Percentiles rank a stretch among this genome's conserved stretches.
phyloP scores from a whole-genome alignment of 805 yeast genomes.

The Yamadazyma paraphyllophila region DNA sequence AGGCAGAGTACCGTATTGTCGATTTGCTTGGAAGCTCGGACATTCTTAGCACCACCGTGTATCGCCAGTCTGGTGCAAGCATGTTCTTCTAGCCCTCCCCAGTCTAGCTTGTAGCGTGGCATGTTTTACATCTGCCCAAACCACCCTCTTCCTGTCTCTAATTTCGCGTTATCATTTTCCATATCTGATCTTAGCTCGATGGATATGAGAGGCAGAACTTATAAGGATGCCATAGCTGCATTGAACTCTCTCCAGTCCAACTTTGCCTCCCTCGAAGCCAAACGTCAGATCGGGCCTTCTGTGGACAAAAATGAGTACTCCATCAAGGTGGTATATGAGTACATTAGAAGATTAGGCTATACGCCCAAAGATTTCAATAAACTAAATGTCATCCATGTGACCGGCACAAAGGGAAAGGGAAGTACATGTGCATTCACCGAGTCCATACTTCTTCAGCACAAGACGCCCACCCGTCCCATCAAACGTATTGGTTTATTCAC shows the following conservation, averaged over 20 bases:
- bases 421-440: conserved; percentile 94
- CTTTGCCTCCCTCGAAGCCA: conserved; percentile 83
- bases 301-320: conserved; percentile 60
- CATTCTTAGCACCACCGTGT: too few relatives aligned
- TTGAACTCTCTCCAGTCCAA: conserved; percentile 89
- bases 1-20: too few relatives aligned
- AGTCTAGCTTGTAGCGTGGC: too few relatives aligned
- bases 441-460: conserved; percentile 69
- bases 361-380: conserved; percentile 62
- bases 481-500: conserved; percentile 87
- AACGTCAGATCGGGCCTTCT: conserved; percentile 62
- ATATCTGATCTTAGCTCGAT: background rate
- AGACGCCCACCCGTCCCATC: conserved; percentile 24
- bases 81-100: too few relatives aligned
- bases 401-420: conserved; percentile 99
- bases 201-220: conserved; percentile 19
- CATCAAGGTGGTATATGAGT: conserved; percentile 72
- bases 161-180: background rate
- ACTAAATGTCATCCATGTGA: conserved; percentile 82
- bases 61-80: too few relatives aligned
- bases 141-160: background rate
- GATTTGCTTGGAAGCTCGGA: too few relatives aligned
- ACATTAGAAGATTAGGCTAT: conserved; percentile 39
- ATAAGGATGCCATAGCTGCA: conserved; percentile 76
- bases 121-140: too few relatives aligned